Base-by-base conservation (phyloP, 2,329 filamentous ascomycete species). In the Penicillium sp. region DNA sequence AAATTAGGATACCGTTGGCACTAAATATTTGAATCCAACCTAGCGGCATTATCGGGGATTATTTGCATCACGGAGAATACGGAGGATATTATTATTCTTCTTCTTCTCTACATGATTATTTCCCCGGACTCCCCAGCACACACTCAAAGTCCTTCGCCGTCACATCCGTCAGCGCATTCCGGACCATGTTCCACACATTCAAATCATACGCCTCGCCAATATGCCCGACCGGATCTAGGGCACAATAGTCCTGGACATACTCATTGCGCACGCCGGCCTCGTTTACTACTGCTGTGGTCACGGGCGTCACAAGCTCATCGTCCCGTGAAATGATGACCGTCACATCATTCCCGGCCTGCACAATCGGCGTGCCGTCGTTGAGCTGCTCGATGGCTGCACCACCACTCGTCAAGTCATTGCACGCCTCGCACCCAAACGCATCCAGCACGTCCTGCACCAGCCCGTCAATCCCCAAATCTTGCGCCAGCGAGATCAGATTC, bases 141-240 rank as follows among this genome's bases (percentile, higher is more conserved):
- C 56, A 58, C n/a, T 14, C 12, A 28, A 58, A 58, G 40, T 58
- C 47, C 12, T 58, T 38, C 9, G 38, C 51, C 28, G 56, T 58
- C 26, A 54, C 51, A 23, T 61, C 63, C 48, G 71, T 65, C 55
- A 74, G 51, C 16, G 68, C 71, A 56, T 73, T 72, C 59, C 66
- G 66, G 12, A 74, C 70, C 64, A 73, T 47, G 55, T 73, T 69
- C 71, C 71, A 73, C 11, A 73, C 70, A 58, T 73, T 72, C 59
- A 66, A 43, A 59, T 74, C 71, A 61, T 72, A 73, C 11, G 68
- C 70, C 62, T 71, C 68, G 1, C 68, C 70, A 55, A 73, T 70
- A 59, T 74, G 71, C 1, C 71, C 71, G 11, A 72, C 70, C 0
- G 68, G 66, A 33, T 73, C 71, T 0, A 66, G 12, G 1, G 63